phyloP scores from a whole-genome alignment of 2,329 filamentous ascomycete genomes.

The Xylaria digitata region DNA sequence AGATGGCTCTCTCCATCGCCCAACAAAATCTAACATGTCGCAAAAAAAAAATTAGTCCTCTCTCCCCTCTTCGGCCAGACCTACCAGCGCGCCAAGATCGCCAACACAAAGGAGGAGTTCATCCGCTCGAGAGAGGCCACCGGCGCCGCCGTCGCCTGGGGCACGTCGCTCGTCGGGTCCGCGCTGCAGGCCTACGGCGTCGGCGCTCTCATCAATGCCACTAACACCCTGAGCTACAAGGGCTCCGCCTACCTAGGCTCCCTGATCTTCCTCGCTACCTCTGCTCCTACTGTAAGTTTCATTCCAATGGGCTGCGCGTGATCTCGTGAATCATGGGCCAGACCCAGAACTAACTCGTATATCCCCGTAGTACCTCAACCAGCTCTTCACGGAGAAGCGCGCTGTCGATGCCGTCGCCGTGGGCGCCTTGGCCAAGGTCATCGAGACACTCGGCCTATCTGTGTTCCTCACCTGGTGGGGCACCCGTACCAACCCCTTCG shows the following conservation, averaged over 20 bases:
- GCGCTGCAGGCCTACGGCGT: conserved; percentile 91
- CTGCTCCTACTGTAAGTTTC: conserved; percentile 81
- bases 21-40: conserved; percentile 14
- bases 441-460: conserved; percentile 93
- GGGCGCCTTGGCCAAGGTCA: conserved; percentile 82
- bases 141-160: conserved; percentile 87
- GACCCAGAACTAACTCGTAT: conserved; percentile 1
- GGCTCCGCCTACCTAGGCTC: conserved; percentile 92
- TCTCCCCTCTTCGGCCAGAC: conserved; percentile 92
- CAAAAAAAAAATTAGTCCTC: conserved; percentile 64
- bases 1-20: too few species aligned
- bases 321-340: too few species aligned
- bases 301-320: background rate
- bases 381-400: conserved; percentile 91
- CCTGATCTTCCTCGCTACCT: conserved; percentile 90
- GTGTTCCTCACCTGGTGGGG: conserved; percentile 98
- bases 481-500: conserved; percentile 91
- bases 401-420: conserved; percentile 91
- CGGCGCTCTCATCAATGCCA: conserved; percentile 91
- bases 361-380: conserved; percentile 76
- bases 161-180: conserved; percentile 88
- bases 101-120: conserved; percentile 98
- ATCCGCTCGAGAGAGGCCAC: conserved; percentile 91
- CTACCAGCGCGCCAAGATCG: conserved; percentile 89
- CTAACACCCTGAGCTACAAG: conserved; percentile 95